phyloP scores from a whole-genome alignment of 345 rosid genomes.

The Eucalyptus virginea region DNA sequence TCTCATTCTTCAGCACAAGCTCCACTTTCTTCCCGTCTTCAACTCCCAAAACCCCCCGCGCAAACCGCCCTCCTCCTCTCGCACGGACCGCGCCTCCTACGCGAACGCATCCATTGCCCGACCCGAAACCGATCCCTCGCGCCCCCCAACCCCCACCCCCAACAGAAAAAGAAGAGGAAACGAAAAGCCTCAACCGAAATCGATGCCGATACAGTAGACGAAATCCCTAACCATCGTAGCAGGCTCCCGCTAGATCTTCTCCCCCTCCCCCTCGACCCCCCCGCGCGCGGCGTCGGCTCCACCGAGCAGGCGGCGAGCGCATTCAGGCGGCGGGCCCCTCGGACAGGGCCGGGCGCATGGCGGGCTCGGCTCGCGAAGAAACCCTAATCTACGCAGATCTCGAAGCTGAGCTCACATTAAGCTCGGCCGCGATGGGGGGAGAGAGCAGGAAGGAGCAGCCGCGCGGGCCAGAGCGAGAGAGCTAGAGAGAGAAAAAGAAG shows the following conservation, averaged over 20 bases:
- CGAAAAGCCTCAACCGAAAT: conserved; percentile 4
- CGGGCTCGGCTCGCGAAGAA: not conserved
- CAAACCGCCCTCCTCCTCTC: not conserved
- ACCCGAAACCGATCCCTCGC: not conserved
- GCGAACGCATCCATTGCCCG: not conserved
- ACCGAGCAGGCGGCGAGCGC: not conserved
- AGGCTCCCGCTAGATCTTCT: not conserved
- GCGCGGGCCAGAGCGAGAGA: not conserved
- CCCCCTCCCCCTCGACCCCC: not conserved
- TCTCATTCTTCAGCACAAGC: conserved; percentile 25
- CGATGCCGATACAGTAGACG: conserved; percentile 4
- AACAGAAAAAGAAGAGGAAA: not conserved
- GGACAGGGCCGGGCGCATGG: not conserved
- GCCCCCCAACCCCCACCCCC: not conserved
- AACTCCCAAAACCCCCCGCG: not conserved
- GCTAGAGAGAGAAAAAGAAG: not conserved
- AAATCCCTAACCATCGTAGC: conserved; percentile 8
- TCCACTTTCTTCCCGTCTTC: not conserved
- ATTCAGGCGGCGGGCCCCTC: not conserved
- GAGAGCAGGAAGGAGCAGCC: not conserved
- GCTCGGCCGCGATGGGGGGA: not conserved
- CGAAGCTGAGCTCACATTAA: not conserved
- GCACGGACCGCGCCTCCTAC: not conserved
- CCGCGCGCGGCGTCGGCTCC: not conserved
- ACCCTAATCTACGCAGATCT: not conserved